A percentile compares a stretch with the other conserved stretches of the same genome.
Conservation (phyloP, 345 rosid species). For the Durio zibethinus region DNA sequence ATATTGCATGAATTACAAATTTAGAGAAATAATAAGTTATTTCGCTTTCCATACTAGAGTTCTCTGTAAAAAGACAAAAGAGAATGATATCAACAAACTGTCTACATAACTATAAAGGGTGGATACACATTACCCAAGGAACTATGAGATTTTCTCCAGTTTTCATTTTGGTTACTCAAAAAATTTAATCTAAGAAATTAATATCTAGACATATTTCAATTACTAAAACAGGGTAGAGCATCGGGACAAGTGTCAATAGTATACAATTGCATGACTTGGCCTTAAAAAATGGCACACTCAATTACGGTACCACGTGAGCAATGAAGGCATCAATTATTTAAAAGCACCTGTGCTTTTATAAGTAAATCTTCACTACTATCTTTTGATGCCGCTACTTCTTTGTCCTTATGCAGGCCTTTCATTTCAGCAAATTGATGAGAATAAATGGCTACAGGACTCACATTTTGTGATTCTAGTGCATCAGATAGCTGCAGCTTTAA, state of each 20-base stretch:
- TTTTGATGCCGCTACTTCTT: background rate
- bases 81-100: background rate
- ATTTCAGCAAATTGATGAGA: slow-evolving; percentile 40
- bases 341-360: slow-evolving; percentile 8
- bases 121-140: background rate
- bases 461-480: slow-evolving; percentile 44
- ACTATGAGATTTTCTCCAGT: background rate
- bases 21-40: background rate
- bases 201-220: background rate
- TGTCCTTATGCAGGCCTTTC: slow-evolving; percentile 22
- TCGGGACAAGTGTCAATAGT: background rate
- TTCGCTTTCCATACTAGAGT: background rate
- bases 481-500: slow-evolving; percentile 73
- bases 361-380: background rate
- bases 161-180: background rate
- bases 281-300: background rate
- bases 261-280: background rate
- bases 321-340: background rate
- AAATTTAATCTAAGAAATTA: background rate
- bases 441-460: slow-evolving; percentile 31
- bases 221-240: background rate
- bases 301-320: background rate
- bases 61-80: background rate
- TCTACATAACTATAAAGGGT: background rate
- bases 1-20: background rate